Base-by-base conservation (phyloP, 257 asterid species). In the Haberlea rhodopensis region DNA sequence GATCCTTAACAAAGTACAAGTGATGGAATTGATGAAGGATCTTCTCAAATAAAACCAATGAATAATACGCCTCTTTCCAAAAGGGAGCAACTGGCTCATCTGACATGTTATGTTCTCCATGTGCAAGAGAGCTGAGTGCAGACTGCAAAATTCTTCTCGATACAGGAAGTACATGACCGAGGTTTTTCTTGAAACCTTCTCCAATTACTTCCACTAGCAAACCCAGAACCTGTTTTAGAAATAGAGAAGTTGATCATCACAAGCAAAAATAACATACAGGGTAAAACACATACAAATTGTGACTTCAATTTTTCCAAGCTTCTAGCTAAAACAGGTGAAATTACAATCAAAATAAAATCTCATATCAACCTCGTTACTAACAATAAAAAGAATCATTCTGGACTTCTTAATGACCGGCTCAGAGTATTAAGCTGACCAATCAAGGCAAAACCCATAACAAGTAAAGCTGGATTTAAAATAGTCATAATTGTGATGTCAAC, bases 41-140 rank as follows among this genome's bases (percentile, higher is more conserved):
- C 81, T 92, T 92, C 88, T 87, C 96, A 48, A 92, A 73, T 83
- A 87, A 63, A 71, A 87, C 87, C 59, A 87, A 65, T 16, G 98
- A 85, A 79, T 89, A 89, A 78, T 92, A 92, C 53, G 96, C 91
- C 78, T 87, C 97, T 71, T 84, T 89, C 97, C 98, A 92, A 60
- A 75, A 80, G 32, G 89, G 84, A 61, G 70, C 70, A 4, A 56
- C 75, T 31, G 76, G 72, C 59, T 78, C 90, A 76, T 76, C 78
- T 26, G 87, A 74, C 37, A 62, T 52, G 73, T 80, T 78, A 48
- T 63, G 75, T 40, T 79, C 76, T 64, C 53, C 74, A 34, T 73
- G 51, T 26, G 73, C 27, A 49, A 80, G 56, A 73, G 76, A 73
- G 65, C 61, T 52, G 64, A 60, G 64, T 73, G 88, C 84, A 31